These are phyloP conservation scores for Cylindrodendrum hubeiense DNA, from an alignment of 2,329 filamentous ascomycete species.

Conservation along the genomic window DNA sequence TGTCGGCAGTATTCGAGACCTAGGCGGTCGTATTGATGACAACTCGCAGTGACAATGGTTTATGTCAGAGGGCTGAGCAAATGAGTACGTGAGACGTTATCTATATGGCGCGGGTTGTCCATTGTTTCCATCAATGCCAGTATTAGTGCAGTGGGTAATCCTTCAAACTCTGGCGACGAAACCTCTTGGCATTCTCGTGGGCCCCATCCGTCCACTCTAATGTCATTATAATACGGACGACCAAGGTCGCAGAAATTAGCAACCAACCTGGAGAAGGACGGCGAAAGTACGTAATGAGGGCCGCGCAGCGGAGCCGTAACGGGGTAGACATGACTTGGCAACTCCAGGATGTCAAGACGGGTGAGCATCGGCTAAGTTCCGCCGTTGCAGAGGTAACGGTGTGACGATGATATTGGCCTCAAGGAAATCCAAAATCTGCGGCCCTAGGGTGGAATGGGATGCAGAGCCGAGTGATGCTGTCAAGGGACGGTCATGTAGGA, in stretches of 20 bases:
- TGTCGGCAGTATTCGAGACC: not conserved
- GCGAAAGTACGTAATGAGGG: constrained; percentile 27
- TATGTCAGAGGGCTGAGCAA: constrained; percentile 5
- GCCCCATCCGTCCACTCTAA: not conserved
- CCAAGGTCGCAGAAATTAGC: constrained; percentile 10
- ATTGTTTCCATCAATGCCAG: constrained; percentile 6
- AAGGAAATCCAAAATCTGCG: not conserved
- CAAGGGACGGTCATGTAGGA: constrained; percentile 4
- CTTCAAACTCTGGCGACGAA: constrained; percentile 14
- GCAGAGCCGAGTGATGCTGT: constrained; percentile 6
- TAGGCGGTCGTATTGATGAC: constrained; percentile 15
- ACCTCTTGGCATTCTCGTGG: constrained; percentile 14
- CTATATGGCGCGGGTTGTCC: constrained; percentile 2
- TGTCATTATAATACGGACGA: not conserved
- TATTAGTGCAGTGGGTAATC: constrained; percentile 9
- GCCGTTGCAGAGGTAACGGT: constrained; percentile 4
- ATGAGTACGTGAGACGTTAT: constrained; percentile 18
- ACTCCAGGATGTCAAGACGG: constrained; percentile 8
- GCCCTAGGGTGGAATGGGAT: constrained; percentile 1
- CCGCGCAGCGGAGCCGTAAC: constrained; percentile 21
- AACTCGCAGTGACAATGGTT: not conserved
- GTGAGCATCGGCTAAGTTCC: not conserved
- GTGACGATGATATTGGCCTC: not conserved
- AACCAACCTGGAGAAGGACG: constrained; percentile 15
- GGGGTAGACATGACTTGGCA: constrained; percentile 20